Evolutionary conservation across 2,329 filamentous ascomycete genomes (phyloP).

Genomic region (Plectosphaerella sp.): DNA sequence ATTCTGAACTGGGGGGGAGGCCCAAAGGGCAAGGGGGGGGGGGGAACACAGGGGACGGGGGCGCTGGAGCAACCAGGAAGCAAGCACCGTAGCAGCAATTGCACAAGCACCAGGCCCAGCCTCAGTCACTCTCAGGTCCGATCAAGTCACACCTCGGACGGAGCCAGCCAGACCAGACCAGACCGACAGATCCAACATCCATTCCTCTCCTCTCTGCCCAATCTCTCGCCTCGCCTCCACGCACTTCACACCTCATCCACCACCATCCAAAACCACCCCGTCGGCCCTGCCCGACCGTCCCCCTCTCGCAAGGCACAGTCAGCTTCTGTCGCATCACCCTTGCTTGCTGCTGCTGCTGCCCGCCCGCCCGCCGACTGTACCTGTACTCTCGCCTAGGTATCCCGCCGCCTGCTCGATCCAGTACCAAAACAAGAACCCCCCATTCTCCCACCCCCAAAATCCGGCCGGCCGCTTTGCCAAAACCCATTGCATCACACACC

Average conservation of each 20-base stretch:
- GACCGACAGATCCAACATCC: not conserved
- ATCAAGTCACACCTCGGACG: too few species aligned
- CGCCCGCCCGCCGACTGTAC: not conserved
- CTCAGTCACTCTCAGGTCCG: too few species aligned
- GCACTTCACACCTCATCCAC: not conserved
- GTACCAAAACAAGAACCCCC: not conserved
- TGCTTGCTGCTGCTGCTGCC: not conserved
- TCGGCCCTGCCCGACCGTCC: not conserved
- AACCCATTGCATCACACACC: constrained; percentile 21
- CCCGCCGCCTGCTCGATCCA: not conserved
- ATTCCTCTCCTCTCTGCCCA: constrained; percentile 3
- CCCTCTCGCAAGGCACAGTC: not conserved
- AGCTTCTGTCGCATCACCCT: not conserved
- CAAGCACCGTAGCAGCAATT: too few species aligned
- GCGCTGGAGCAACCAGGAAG: too few species aligned
- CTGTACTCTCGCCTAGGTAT: not conserved
- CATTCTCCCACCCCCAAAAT: not conserved
- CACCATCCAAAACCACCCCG: not conserved
- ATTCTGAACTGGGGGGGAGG: too few species aligned
- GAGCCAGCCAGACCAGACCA: too few species aligned
- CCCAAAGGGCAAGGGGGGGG: too few species aligned
- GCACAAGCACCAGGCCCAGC: too few species aligned
- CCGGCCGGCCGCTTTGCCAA: constrained; percentile 7
- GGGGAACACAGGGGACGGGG: too few species aligned
- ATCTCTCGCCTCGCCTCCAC: not conserved